Evolutionary conservation across 768 basidiomycete species (phyloP), one percentile per base, ranked within the genome.

Genomic region (Lentinula guzmanii): DNA sequence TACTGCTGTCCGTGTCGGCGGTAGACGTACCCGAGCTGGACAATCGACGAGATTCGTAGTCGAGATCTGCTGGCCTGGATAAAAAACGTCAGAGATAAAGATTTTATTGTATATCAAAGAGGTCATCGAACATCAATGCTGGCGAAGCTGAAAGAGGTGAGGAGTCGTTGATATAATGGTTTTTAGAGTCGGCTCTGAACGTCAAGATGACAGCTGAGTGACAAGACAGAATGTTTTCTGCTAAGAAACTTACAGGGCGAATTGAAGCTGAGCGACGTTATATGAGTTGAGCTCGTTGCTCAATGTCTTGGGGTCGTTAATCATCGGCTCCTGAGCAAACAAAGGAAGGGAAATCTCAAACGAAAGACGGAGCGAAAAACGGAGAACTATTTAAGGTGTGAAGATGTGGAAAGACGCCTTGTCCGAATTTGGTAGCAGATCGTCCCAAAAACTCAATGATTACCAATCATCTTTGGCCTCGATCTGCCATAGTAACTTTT

Each of bases 1-100:
- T 74, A 70, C 77, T 82, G 75, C 79, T 81, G 73, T 91, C 89
- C 4, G 84, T 82, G 75, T 89, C 88, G 42, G 86, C 80, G 15
- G 81, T 79, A 15, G 89, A 90, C 62, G 84, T 80, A 55, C 85
- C 86, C 65, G 87, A 89, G 71, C 82, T 80, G 73, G 90, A 91
- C 90, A 92, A 91, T 69, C 89, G 87, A 69, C 89, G 81, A 41
- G 71, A 70, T 63, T 78, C 70, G 82, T 88, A 85, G 72, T 84
- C 84, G 64, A 83, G 68, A 71, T 81, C 84, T 63, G 75, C 70
- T 62, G 76, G 67, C 68, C 77, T 79, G 70, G 58, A 60, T 54
- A 52, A 42, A 55, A 58, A 59, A 58, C 34, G 24, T 41, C 6
- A 31, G 37, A 41, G 10, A 43, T 21, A 13, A 5, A 33, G 9